These are phyloP conservation scores for Sclerotinia trifoliorum DNA, from an alignment of 2,329 filamentous ascomycete genomes.

Conservation along the genomic window DNA sequence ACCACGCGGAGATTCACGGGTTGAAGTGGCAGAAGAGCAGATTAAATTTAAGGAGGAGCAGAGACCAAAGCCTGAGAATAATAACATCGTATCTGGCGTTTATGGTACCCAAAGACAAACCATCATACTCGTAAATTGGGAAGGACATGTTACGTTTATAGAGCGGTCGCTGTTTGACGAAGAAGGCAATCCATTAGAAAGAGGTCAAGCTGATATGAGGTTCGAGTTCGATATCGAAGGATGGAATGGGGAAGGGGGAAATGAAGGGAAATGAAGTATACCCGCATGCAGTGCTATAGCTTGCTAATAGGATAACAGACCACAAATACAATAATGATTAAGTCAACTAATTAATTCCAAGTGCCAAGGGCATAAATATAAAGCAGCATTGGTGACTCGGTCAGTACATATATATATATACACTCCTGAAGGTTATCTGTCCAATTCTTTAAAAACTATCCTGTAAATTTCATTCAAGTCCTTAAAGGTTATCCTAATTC, in stretches of 20 bases:
- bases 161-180: conserved; percentile 61
- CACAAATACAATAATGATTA: neutral
- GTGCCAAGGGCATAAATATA: conserved; percentile 1
- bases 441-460: neutral
- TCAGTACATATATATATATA: neutral
- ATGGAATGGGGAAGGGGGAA: conserved; percentile 37
- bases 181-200: conserved; percentile 53
- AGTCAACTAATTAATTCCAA: neutral
- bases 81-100: conserved; percentile 54
- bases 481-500: neutral
- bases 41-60: conserved; percentile 29
- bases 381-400: neutral
- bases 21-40: conserved; percentile 35
- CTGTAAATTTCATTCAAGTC: neutral
- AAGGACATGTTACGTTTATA: conserved; percentile 58
- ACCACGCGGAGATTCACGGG: conserved; percentile 39
- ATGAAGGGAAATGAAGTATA: conserved; percentile 32
- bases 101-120: conserved; percentile 68
- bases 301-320: conserved; percentile 26
- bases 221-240: conserved; percentile 58
- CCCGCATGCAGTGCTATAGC: conserved; percentile 28
- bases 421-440: neutral
- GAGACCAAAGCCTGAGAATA: conserved; percentile 43
- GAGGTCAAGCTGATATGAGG: conserved; percentile 55
- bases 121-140: conserved; percentile 60